Percentiles rank a stretch among this genome's conserved stretches.
phyloP scores from a whole-genome alignment of 345 rosid genomes.

The Mallotus nudiflorus region DNA sequence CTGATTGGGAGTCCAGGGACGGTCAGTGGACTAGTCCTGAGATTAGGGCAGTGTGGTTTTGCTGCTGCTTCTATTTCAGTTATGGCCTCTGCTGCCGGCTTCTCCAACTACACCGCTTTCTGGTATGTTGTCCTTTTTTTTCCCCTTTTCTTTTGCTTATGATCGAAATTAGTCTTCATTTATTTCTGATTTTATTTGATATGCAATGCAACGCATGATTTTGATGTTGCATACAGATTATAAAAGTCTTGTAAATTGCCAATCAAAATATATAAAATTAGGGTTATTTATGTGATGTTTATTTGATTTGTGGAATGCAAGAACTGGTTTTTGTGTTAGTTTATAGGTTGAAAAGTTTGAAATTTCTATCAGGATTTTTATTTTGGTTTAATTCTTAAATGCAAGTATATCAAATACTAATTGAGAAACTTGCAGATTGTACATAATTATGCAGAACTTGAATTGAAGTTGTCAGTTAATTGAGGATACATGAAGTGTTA shows the following conservation, averaged over 20 bases:
- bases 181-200: background rate
- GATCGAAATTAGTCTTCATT: background rate
- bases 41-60: constrained; percentile 71
- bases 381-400: background rate
- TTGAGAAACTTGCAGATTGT: background rate
- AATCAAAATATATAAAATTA: background rate
- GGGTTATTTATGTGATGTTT: background rate
- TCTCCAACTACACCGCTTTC: constrained; percentile 77
- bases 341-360: background rate
- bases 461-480: background rate
- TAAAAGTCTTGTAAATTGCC: background rate
- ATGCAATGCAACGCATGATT: background rate
- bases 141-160: background rate
- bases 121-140: constrained; percentile 39
- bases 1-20: constrained; percentile 84
- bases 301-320: background rate
- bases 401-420: background rate
- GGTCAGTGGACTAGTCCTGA: constrained; percentile 60
- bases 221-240: background rate
- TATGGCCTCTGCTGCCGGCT: constrained; percentile 62
- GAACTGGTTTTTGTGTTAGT: background rate
- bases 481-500: background rate
- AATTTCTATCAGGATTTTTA: background rate
- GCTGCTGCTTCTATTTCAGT: constrained; percentile 73
- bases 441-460: background rate